These are phyloP conservation scores for Huntiella savannae DNA, from an alignment of 2,329 filamentous ascomycete genomes.

Conservation along the genomic window DNA sequence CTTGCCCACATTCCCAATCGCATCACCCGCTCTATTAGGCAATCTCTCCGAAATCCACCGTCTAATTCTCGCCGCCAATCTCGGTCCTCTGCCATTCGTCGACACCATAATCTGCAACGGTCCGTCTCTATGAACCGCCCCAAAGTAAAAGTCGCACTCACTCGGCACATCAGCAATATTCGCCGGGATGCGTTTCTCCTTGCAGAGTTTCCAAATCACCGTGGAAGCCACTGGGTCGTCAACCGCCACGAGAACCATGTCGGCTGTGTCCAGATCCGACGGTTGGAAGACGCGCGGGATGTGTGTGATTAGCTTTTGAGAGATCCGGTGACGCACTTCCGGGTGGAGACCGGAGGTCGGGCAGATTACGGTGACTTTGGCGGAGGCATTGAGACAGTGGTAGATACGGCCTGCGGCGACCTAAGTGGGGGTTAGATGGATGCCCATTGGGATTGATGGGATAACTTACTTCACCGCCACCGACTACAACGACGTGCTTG, in stretches of 20 bases:
- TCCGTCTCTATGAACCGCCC: constrained; percentile 83
- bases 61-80: constrained; percentile 71
- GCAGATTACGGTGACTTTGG: constrained; percentile 68
- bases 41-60: constrained; percentile 60
- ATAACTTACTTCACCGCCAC: constrained; percentile 68
- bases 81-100: constrained; percentile 90
- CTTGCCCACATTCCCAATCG: constrained; percentile 67
- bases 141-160: constrained; percentile 98
- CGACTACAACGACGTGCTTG: constrained; percentile 80
- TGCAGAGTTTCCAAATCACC: constrained; percentile 83
- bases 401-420: constrained; percentile 89
- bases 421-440: constrained; percentile 26
- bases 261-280: constrained; percentile 59
- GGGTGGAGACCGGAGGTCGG: constrained; percentile 65
- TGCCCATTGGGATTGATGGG: background rate
- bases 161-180: constrained; percentile 95
- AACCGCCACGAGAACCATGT: constrained; percentile 85
- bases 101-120: constrained; percentile 97
- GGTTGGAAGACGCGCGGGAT: constrained; percentile 71
- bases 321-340: constrained; percentile 69
- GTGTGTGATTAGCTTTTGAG: constrained; percentile 57
- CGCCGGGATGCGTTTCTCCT: constrained; percentile 61
- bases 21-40: constrained; percentile 63
- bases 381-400: constrained; percentile 87
- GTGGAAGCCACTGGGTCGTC: constrained; percentile 87